Evolutionary conservation across 2,329 filamentous ascomycete genomes (phyloP), one percentile per base, ranked within the genome.

Genomic region (Penicillium sp.): DNA sequence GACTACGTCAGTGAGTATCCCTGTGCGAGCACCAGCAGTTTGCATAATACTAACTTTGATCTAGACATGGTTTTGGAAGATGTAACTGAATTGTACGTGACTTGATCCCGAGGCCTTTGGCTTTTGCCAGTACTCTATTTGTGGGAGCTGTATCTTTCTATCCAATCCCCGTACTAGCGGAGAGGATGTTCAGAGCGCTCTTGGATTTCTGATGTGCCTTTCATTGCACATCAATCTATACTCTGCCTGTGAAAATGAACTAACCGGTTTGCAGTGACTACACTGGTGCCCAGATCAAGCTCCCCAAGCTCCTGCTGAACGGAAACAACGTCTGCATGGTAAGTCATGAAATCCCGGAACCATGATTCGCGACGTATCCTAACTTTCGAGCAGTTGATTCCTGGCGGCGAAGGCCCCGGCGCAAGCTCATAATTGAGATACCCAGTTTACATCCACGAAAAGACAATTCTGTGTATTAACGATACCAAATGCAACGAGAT

Each of bases 291-390:
- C 88, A 93, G 75, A 90, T 87, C 43, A 96, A 96, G 75, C 84
- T 99, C 39, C 84, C 92, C 48, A 97, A 97, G 81, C 96, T 99
- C 58, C 78, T 99, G 40, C 80, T 99, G 38, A 99, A 99, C 69
- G 94, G 94, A 54, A 99, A 99, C 79, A 97, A 97, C 70, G 91
- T 99, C 61, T 97, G 93, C 89, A 99, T 99, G 94, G 94, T 96
- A 83, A 52, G 81, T 49, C 34, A 5, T 14, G 57, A 14, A 50
- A 27, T 27, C 43, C 32, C 47, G 6, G 29, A 38, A 2, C 2
- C n/a, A 11, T 7, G 10, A 14, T 5, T 14, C 8, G 11, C n/a
- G 18, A 27, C 5, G 24, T 27, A 27, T 27, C 5, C 24, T 27
- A 27, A 27, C 24, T 8, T 27, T 27, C 24, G 56, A 67, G 22